Evolutionary conservation across 164 flowering plant species (phyloP), one percentile per base, ranked within the genome.

Genomic region (Vitis labrusca): DNA sequence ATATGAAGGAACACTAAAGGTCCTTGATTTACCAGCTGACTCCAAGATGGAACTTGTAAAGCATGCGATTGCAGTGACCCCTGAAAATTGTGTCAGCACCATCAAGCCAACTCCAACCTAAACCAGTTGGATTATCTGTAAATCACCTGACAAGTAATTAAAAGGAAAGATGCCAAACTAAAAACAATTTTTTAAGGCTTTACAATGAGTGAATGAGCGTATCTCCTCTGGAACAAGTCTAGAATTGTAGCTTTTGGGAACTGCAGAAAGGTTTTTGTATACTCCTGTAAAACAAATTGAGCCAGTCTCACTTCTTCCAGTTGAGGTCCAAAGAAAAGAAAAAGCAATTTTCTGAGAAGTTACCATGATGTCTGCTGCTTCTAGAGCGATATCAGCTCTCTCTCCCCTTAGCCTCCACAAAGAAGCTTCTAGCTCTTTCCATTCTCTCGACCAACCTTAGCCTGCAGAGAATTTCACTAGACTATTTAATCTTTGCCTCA

Each of bases 291-390:
- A 14, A 53, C 49, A 63, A 54, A 63, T 4, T 8, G 49, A 67
- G 9, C 12, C 12, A 30, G 12, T 37, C 23, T 9, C 6, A 44
- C 12, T 63, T 55, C 8, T 32, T 32, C 44, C 0, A 32, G 44
- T 32, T 32, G 6, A 32, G 7, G 44, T 32, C 44, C 44, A 32
- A 32, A 32, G 5, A 32, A 7, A 32, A 32, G 44, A 14, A 55
- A 9, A 9, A 66, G 7, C 11, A 53, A 27, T n/a, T 15, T 9
- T 3, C 1, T 16, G 9, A 44, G 7, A 8, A 58, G 8, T 37
- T 69, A 79, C 80, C 65, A 51, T 57, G 51, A 80, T 80, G 64
- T 79, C 81, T 13, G 73, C 66, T 66, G 72, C 79, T 77, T 82
- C 85, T 48, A 44, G 52, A 61, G 75, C 63, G 64, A 77, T 71